A percentile compares a stretch with the other conserved stretches of the same genome.
phyloP scores from a whole-genome alignment of 441 rosid genomes.

The Mallotus repandus region DNA sequence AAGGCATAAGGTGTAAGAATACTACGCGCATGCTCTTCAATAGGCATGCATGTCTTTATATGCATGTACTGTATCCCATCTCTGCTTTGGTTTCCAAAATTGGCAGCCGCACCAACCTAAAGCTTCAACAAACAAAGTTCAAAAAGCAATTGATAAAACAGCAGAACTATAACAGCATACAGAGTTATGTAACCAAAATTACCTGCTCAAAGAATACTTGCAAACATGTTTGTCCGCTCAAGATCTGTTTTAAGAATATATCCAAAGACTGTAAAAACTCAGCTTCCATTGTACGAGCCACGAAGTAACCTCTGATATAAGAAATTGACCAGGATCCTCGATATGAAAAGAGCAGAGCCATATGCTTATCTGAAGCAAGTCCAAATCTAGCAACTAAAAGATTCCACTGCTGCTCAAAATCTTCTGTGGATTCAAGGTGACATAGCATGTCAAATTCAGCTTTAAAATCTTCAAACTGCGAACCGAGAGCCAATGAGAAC shows the following conservation, averaged over 20 bases:
- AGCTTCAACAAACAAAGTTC: slow-evolving; percentile 23
- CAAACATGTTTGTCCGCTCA: slow-evolving; percentile 59
- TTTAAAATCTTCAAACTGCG: slow-evolving; percentile 71
- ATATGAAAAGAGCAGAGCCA: slow-evolving; percentile 59
- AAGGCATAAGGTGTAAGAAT: slow-evolving; percentile 82
- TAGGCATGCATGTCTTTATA: slow-evolving; percentile 70
- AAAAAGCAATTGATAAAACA: slow-evolving; percentile 15
- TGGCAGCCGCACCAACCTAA: slow-evolving; percentile 59
- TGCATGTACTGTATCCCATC: slow-evolving; percentile 46
- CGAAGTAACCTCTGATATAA: slow-evolving; percentile 58
- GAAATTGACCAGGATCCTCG: slow-evolving; percentile 68
- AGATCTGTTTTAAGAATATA: slow-evolving; percentile 54
- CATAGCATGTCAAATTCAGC: slow-evolving; percentile 63
- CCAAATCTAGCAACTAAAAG: slow-evolving; percentile 65
- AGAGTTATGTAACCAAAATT: slow-evolving; percentile 16
- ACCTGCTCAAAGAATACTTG: slow-evolving; percentile 85
- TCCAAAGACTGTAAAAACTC: slow-evolving; percentile 64
- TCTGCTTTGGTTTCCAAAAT: slow-evolving; percentile 37
- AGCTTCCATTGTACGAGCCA: slow-evolving; percentile 63
- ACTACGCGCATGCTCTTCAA: slow-evolving; percentile 79
- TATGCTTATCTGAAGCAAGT: slow-evolving; percentile 75
- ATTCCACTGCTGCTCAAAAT: slow-evolving; percentile 81
- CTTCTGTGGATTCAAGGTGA: slow-evolving; percentile 55
- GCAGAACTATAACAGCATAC: background rate
- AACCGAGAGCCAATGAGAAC: slow-evolving; percentile 68